Base-by-base conservation (phyloP, 495 filamentous ascomycete genomes). In the Tuber microsphaerosporum region DNA sequence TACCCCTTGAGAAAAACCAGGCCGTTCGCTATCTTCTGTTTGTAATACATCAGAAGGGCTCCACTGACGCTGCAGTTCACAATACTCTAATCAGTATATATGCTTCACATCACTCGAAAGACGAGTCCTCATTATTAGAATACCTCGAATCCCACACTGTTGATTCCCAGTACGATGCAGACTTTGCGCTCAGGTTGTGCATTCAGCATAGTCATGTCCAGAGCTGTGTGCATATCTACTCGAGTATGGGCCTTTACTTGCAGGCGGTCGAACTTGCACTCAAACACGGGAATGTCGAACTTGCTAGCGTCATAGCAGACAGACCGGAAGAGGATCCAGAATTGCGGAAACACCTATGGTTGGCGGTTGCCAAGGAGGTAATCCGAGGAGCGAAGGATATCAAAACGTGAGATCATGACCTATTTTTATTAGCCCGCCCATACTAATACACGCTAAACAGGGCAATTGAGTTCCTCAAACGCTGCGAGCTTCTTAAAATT, bases 11-110 rank as follows among this genome's bases (percentile, higher is more conserved):
- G 68, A 88, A 97, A 82, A 97, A 98, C 77, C 95, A 98, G 86
- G 95, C 95, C 9, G 88, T 97, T 39, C 91, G 96, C 31, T 99
- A 98, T 81, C 91, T 99, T 17, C 91, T 92, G 70, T 96, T 93
- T 83, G 92, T 94, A 77, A 96, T 98, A 81, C 93, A 94, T 83
- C 91, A 96, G 80, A 90, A 93, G 70, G 88, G 91, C 45, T 92
- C 91, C 19, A 88, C 89, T 6, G 92, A 97, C 73, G 89, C 95
- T 8, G 94, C 95, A n/a, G 90, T 99, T 37, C 95, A 99, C 84
- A 99, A 98, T 83, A 98, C 96, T 0, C 88, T 99, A 42, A 92
- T 99, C 75, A 97, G 93, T 68, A 96, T 98, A 71, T 97, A 97
- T 83, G 96, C 95, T 26, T 94, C 94, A 3, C 91, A 95, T 80